Percentiles rank a stretch among this genome's conserved stretches.
Conservation (phyloP, 2,329 filamentous ascomycete species). For the Sclerotinia spermophila region DNA sequence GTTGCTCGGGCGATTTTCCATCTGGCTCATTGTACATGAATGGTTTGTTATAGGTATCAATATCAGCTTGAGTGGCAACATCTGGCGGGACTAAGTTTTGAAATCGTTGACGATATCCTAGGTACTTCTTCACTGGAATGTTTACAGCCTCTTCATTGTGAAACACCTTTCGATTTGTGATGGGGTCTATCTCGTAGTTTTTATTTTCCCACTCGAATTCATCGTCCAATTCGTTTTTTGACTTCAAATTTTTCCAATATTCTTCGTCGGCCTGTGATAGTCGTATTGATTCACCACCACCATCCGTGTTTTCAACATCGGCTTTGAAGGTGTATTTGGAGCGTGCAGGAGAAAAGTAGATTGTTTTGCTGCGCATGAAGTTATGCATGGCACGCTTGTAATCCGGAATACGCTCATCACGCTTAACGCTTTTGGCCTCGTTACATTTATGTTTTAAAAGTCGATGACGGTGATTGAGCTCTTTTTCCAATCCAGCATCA, state of each 20-base stretch:
- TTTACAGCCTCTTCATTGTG: conserved; percentile 18
- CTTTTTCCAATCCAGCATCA: conserved; percentile 42
- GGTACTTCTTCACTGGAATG: conserved; percentile 36
- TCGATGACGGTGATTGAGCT: conserved; percentile 45
- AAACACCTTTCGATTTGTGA: conserved; percentile 53
- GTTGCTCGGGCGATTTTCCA: conserved; percentile 34
- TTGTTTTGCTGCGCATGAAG: conserved; percentile 8
- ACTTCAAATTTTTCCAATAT: background rate
- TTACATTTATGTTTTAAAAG: conserved; percentile 45
- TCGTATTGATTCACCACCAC: conserved; percentile 1
- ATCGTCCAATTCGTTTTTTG: background rate
- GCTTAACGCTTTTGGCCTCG: conserved; percentile 37
- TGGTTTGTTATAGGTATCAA: conserved; percentile 35
- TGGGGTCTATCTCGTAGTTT: conserved; percentile 53
- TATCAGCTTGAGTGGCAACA: conserved; percentile 7
- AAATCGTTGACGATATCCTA: conserved; percentile 40
- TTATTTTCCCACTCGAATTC: conserved; percentile 5
- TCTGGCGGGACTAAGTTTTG: conserved; percentile 31
- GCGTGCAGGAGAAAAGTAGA: background rate
- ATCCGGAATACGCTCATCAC: conserved; percentile 26
- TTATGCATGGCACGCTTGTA: conserved; percentile 5
- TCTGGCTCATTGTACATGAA: conserved; percentile 40
- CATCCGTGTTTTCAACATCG: conserved; percentile 8
- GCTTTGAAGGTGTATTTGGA: conserved; percentile 7
- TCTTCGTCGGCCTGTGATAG: conserved; percentile 7